Conservation (phyloP, 164 flowering plant species). For the Chimonanthus praecox region DNA sequence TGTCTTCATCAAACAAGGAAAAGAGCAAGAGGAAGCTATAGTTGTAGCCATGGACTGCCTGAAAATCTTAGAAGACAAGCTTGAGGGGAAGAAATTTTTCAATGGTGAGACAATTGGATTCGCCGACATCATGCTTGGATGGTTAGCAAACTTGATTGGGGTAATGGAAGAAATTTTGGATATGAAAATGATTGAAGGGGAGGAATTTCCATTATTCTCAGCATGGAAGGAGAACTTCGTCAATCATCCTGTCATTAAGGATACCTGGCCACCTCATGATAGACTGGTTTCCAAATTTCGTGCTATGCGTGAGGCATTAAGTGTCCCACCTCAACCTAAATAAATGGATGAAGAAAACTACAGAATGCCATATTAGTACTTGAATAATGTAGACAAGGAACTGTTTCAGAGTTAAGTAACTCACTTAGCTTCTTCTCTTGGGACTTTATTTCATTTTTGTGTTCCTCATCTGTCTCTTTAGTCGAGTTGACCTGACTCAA, state of each 20-base stretch:
- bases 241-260: background rate
- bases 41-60: background rate
- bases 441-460: too few relatives aligned
- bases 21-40: conserved; percentile 4
- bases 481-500: too few relatives aligned
- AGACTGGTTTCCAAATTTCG: background rate
- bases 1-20: background rate
- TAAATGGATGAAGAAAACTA: too few relatives aligned
- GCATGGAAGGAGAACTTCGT: background rate
- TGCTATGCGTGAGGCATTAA: background rate
- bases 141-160: background rate
- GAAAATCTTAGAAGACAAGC: background rate
- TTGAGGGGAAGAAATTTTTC: conserved; percentile 1
- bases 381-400: background rate
- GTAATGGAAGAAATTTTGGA: background rate
- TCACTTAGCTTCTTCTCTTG: too few relatives aligned
- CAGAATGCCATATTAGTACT: background rate
- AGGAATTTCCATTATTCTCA: background rate
- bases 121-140: background rate
- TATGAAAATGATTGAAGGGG: background rate
- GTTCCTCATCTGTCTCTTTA: too few relatives aligned
- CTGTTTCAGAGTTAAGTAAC: too few relatives aligned
- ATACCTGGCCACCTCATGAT: background rate
- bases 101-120: background rate
- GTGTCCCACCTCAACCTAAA: background rate